Base-by-base conservation (phyloP, 1,284 basidiomycete genomes). In the Ceratobasidium sp. region DNA sequence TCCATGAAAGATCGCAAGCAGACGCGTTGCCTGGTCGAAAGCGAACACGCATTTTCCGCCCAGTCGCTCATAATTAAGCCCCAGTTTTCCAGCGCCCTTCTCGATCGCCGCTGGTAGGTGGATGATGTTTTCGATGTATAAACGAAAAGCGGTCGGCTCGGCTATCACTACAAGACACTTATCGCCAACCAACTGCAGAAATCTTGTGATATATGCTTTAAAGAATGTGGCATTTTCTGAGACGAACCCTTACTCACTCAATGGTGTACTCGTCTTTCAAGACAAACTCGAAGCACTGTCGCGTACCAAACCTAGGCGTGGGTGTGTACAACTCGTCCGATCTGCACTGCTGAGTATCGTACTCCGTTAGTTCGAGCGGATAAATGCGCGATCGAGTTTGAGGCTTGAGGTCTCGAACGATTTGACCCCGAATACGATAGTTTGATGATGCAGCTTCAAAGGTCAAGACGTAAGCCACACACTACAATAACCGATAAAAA, bases 331-430 rank as follows among this genome's bases (percentile, higher is more conserved):
- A 23, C n/a, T 59, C 67, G 35, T 75, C 44, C 16, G 59, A 52
- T 38, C 55, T 47, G 26, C 69, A 50, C 43, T 61, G 41, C 18
- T 59, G 59, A 43, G 23, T 59, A n/a, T 75, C 74, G 14, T 50
- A 21, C 32, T 75, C 72, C 35, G 72, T 67, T 21, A 73, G 32
- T 23, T 59, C 72, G 1, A 75, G 32, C 0, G 74, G 57, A 52
- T 70, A 72, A 5, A 73, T 43, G 2, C n/a, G 49, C 28, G 44
- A 32, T 32, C 58, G 32, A 30, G 32, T 71, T 28, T 30, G 57
- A 16, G 69, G 35, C 23, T 23, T 46, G 21, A 43, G 69, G 30
- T 41, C 55, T 47, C 2, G 26, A 28, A 50, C 32, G 1, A 11
- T 35, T 18, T 28, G 7, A 2, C 30, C 44, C 6, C 55, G 47